Conservation (phyloP, 2,329 filamentous ascomycete species). For the Intubia oerlemansii region DNA sequence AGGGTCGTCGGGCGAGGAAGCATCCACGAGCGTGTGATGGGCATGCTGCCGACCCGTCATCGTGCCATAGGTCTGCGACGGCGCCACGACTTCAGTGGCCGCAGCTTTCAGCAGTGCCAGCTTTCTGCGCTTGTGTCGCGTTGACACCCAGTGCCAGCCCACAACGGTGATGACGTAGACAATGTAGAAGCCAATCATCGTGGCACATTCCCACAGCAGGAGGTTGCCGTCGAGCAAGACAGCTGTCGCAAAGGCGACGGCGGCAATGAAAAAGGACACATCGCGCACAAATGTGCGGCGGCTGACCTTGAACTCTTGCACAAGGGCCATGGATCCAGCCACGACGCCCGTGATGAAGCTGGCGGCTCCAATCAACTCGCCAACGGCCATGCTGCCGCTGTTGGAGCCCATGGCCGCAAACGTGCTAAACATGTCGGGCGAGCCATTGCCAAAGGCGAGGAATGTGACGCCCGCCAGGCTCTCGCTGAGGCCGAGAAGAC, state of each 20-base stretch:
- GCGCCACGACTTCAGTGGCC: too few relatives aligned
- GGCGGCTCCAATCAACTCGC: conserved; percentile 84
- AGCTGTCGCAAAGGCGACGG: conserved; percentile 67
- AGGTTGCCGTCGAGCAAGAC: conserved; percentile 73
- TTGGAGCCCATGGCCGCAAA: conserved; percentile 96
- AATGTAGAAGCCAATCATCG: conserved; percentile 79
- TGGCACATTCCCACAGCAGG: conserved; percentile 68
- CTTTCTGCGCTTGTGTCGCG: too few relatives aligned
- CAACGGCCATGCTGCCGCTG: conserved; percentile 89
- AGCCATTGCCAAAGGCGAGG: conserved; percentile 90
- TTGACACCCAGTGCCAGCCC: conserved; percentile 73
- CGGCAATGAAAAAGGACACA: conserved; percentile 75
- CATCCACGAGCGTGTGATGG: too few relatives aligned
- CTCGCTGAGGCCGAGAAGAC: conserved; percentile 78
- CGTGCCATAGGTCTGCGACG: conserved; percentile 47
- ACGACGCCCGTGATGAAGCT: conserved; percentile 94
- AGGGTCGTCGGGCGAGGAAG: too few relatives aligned
- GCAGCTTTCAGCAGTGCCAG: too few relatives aligned
- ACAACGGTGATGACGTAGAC: conserved; percentile 84
- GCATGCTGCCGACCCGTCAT: conserved; percentile 11
- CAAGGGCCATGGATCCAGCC: conserved; percentile 88
- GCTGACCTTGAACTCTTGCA: conserved; percentile 84
- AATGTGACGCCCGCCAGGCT: conserved; percentile 94
- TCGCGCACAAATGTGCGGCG: conserved; percentile 80
- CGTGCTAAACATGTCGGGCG: conserved; percentile 93